phyloP scores from a whole-genome alignment of 306 rosid genomes.

The Trifolium fragiferum region DNA sequence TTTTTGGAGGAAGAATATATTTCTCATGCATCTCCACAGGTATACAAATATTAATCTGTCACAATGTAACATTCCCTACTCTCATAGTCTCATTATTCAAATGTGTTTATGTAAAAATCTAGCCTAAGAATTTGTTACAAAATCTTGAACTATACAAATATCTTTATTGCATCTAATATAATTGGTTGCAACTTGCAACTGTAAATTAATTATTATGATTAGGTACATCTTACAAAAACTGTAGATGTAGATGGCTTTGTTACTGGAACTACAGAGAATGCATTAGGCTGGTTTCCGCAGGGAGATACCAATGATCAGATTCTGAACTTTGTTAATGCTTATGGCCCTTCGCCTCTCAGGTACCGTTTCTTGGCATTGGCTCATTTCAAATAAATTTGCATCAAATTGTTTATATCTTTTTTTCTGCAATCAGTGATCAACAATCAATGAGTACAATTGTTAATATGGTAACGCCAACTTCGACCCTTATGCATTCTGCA shows the following conservation, averaged over 20 bases:
- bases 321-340: conserved; percentile 51
- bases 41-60: conserved; percentile 19
- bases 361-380: conserved; percentile 20
- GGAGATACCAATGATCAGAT: conserved; percentile 51
- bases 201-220: conserved; percentile 25
- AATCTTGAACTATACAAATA: not conserved
- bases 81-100: not conserved
- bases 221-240: conserved; percentile 45
- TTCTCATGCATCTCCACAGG: conserved; percentile 49
- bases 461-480: conserved; percentile 42
- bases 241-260: conserved; percentile 42
- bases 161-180: conserved; percentile 9
- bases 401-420: conserved; percentile 7
- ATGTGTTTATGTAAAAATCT: not conserved
- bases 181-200: conserved; percentile 7
- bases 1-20: conserved; percentile 44
- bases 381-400: not conserved
- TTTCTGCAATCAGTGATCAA: conserved; percentile 44
- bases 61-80: not conserved
- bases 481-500: conserved; percentile 36
- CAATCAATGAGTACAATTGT: conserved; percentile 34
- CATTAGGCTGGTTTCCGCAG: conserved; percentile 50
- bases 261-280: conserved; percentile 38
- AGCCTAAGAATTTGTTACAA: not conserved
- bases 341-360: conserved; percentile 52